A percentile compares a stretch with the other conserved stretches of the same genome.
Evolutionary conservation across 2,329 filamentous ascomycete species (phyloP).

Genomic region (Claviceps sp.): DNA sequence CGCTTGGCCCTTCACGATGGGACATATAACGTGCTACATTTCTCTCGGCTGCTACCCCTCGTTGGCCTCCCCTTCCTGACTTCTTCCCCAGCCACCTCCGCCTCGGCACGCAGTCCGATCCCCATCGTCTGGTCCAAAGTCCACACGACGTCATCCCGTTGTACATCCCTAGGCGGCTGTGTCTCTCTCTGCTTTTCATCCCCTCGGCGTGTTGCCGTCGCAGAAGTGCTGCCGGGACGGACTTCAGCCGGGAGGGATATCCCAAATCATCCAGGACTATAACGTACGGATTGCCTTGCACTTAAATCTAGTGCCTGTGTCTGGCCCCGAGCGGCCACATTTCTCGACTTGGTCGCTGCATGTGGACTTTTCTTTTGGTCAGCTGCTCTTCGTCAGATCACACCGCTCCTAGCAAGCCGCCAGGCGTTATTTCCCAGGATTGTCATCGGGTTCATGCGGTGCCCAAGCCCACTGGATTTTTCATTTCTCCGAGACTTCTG

Average conservation of each 20-base stretch:
- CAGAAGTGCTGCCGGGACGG: neutral
- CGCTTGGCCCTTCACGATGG: constrained; percentile 3
- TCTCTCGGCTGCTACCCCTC: neutral
- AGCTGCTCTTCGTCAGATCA: constrained; percentile 5
- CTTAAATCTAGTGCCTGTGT: constrained; percentile 6
- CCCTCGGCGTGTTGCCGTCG: neutral
- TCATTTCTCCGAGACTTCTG: neutral
- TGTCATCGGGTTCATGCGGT: constrained; percentile 2
- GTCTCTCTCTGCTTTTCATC: neutral
- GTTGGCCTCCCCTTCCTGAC: neutral
- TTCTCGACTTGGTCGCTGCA: constrained; percentile 5
- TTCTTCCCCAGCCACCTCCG: neutral
- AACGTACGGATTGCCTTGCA: constrained; percentile 3
- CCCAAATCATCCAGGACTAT: constrained; percentile 2
- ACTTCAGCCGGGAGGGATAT: neutral
- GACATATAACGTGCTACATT: constrained; percentile 5
- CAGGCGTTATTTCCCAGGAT: constrained; percentile 1
- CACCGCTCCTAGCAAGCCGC: constrained; percentile 5
- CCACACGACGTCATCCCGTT: neutral
- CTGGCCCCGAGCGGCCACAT: neutral
- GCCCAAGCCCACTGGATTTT: constrained; percentile 3
- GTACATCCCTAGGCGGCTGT: neutral
- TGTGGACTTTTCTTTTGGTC: constrained; percentile 2
- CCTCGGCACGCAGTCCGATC: neutral
- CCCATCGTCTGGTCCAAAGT: neutral